Evolutionary conservation across 306 rosid genomes (phyloP).

Genomic region (Ochetophila trinervis): DNA sequence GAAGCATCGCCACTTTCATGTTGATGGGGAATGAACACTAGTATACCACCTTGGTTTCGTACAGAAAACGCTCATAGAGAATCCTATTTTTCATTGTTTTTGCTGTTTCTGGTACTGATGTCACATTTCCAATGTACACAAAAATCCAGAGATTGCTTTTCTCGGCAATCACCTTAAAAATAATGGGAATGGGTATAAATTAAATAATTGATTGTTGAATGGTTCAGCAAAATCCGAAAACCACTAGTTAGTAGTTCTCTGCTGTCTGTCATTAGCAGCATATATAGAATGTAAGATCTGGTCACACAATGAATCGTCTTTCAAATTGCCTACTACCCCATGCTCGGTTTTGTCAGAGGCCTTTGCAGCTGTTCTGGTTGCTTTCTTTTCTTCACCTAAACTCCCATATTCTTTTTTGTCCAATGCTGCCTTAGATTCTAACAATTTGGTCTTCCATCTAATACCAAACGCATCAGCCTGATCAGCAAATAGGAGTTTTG

Average conservation of each 20-base stretch:
- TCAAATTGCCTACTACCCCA: conserved; percentile 27
- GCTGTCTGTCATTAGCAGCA: conserved; percentile 32
- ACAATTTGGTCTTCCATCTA: conserved; percentile 46
- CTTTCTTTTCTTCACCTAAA: conserved; percentile 7
- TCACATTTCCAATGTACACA: conserved; percentile 4
- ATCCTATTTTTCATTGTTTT: not conserved
- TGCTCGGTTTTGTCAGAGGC: conserved; percentile 16
- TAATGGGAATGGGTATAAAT: not conserved
- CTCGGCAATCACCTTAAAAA: not conserved
- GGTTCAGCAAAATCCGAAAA: conserved; percentile 10
- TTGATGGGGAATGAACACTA: no score
- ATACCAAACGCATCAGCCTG: conserved; percentile 70
- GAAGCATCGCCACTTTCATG: not conserved
- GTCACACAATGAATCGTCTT: conserved; percentile 24
- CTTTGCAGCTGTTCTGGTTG: conserved; percentile 13
- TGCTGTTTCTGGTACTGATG: not conserved
- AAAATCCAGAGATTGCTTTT: not conserved
- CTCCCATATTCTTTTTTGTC: conserved; percentile 25
- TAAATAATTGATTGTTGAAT: not conserved
- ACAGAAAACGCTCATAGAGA: not conserved
- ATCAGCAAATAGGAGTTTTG: conserved; percentile 59
- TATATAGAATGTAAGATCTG: conserved; percentile 40
- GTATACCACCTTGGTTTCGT: not conserved
- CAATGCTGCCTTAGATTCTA: conserved; percentile 27
- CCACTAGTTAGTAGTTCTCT: conserved; percentile 25